Evolutionary conservation across 2,329 filamentous ascomycete genomes (phyloP).

Genomic region (Zymoseptoria ardabiliae): DNA sequence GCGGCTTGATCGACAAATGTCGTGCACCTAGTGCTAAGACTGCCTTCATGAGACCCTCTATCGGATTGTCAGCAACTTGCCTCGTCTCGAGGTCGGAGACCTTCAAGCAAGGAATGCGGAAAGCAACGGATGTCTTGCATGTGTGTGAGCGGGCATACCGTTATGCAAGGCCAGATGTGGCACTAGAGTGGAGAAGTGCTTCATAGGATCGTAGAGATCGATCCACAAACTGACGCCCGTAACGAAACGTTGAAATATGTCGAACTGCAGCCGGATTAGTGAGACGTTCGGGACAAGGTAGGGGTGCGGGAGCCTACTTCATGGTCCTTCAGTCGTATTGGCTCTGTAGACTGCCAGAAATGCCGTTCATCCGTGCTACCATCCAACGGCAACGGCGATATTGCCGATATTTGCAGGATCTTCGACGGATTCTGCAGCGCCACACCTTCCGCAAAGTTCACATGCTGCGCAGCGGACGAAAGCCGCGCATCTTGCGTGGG

Average conservation of each 20-base stretch:
- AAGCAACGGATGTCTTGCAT: background rate
- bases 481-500: background rate
- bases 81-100: background rate
- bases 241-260: slow-evolving; percentile 36
- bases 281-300: background rate
- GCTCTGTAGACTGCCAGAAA: slow-evolving; percentile 22
- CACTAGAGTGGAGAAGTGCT: slow-evolving; percentile 33
- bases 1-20: slow-evolving; percentile 39
- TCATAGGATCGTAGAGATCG: slow-evolving; percentile 39
- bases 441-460: slow-evolving; percentile 12
- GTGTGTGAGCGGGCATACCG: background rate
- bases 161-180: slow-evolving; percentile 44
- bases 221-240: slow-evolving; percentile 33
- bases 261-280: slow-evolving; percentile 10
- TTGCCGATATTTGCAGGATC: slow-evolving; percentile 18
- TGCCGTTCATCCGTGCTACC: slow-evolving; percentile 17
- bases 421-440: slow-evolving; percentile 19
- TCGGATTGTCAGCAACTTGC: background rate
- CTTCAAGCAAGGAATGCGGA: background rate
- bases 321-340: slow-evolving; percentile 28
- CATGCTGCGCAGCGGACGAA: background rate
- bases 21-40: slow-evolving; percentile 50
- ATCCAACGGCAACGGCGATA: slow-evolving; percentile 14
- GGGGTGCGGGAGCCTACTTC: slow-evolving; percentile 17
- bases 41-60: slow-evolving; percentile 49